Base-by-base conservation (phyloP, 1,284 basidiomycete genomes). In the Puccinia triticina region DNA sequence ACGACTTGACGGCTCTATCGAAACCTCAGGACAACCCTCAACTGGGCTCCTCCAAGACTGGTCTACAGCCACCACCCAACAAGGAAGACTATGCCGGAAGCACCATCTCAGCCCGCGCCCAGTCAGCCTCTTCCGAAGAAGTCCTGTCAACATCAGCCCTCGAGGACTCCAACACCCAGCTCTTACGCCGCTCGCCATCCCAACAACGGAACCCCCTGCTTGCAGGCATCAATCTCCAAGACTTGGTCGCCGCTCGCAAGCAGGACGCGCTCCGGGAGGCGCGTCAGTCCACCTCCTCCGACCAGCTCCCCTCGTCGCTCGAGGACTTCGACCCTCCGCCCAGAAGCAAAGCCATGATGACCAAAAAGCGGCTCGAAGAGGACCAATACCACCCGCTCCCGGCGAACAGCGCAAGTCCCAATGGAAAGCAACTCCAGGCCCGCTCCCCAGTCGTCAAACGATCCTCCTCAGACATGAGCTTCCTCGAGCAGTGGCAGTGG, bases 401-500 rank as follows among this genome's bases (percentile, higher is more conserved):
- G 43, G 14, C 50, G 37, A 34, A 40, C 34, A 23, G 29, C 55
- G 53, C 50, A 59, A 76, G 32, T 43, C 74, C 53, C 16, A 40
- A 29, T n/a, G 57, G 50, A 18, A 76, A 46, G n/a, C n/a, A 26
- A 46, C 57, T 76, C 55, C 34, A 26, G 43, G 74, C 74, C n/a
- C 74, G 66, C 23, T 72, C 67, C 46, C 64, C 76, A 34, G 46
- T 69, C 57, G 67, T 80, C 50, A 57, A 71, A 29, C 37, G 78
- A 53, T 80, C 67, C 4, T 80, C 78, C 21, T 80, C 67, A n/a
- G 78, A 80, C 34, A n/a, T 59, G 23, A 72, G 16, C 34, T 48
- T 71, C 37, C 57, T 80, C 1, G 55, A 80, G 34, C 66, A 80
- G 26, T 80, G 78, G 78, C 78, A 80, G 57, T 80, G 78, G 78